A percentile compares a stretch with the other conserved stretches of the same genome.
Evolutionary conservation across 2,329 filamentous ascomycete genomes (phyloP).

Genomic region (Daldinia sp.): DNA sequence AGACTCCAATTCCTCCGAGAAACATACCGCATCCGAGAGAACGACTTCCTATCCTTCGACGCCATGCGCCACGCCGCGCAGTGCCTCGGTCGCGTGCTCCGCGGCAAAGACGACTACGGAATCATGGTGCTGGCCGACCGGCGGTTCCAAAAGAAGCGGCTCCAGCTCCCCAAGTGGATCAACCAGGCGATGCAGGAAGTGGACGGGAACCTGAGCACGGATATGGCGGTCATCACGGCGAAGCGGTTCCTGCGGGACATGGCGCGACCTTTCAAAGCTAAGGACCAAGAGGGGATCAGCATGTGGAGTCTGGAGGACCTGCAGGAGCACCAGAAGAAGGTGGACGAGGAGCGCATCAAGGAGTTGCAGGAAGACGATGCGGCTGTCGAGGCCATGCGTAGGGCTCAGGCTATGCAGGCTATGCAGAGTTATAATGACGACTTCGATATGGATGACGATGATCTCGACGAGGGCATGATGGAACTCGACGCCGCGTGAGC

Average conservation of each 20-base stretch:
- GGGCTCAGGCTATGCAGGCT: conserved; percentile 47
- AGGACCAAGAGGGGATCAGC: conserved; percentile 90
- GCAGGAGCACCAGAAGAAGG: conserved; percentile 80
- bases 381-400: conserved; percentile 46
- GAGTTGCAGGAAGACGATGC: conserved; percentile 67
- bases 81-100: conserved; percentile 91
- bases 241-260: conserved; percentile 91
- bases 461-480: conserved; percentile 68
- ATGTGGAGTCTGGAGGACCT: conserved; percentile 90
- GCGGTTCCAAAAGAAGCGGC: conserved; percentile 90
- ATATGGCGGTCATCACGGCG: conserved; percentile 91
- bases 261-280: conserved; percentile 87
- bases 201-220: conserved; percentile 90
- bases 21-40: conserved; percentile 95
- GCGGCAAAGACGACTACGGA: conserved; percentile 99
- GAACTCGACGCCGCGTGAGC: conserved; percentile 52
- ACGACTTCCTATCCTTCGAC: conserved; percentile 98
- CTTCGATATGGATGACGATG: conserved; percentile 65
- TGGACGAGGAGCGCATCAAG: conserved; percentile 75
- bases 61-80: conserved; percentile 99
- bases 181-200: conserved; percentile 86
- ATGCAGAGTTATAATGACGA: conserved; percentile 54
- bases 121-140: conserved; percentile 98
- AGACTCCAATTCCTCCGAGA: conserved; percentile 96
- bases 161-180: conserved; percentile 96